Conservation (phyloP, 2,329 filamentous ascomycete genomes). For the Akanthomyces muscarius region DNA sequence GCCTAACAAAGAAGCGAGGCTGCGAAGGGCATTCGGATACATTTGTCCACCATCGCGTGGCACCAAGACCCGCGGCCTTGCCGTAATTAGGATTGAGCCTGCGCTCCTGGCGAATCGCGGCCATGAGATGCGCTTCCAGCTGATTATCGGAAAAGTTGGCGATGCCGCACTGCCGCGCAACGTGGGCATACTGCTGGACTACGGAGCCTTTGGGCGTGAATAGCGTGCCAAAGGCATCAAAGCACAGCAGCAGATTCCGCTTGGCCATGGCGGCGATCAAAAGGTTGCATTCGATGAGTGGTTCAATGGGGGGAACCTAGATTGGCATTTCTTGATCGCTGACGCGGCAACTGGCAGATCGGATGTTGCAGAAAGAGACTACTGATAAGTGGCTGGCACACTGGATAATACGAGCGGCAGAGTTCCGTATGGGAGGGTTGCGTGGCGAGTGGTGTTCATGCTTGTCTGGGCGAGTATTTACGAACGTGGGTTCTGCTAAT, state of each 20-base stretch:
- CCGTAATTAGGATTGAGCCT: slow-evolving; percentile 56
- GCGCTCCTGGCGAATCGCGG: slow-evolving; percentile 46
- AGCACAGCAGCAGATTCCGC: slow-evolving; percentile 52
- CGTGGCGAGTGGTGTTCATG: no score
- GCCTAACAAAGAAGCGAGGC: neutral
- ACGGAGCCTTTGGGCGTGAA: slow-evolving; percentile 51
- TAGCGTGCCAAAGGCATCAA: slow-evolving; percentile 64
- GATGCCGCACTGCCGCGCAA: slow-evolving; percentile 49
- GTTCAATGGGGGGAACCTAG: neutral
- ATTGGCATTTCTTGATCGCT: neutral
- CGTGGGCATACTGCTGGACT: slow-evolving; percentile 48
- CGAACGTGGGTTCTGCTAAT: no score
- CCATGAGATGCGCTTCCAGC: slow-evolving; percentile 30
- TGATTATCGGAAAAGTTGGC: slow-evolving; percentile 37
- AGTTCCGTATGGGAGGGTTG: no score
- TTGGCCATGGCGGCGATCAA: neutral
- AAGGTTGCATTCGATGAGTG: neutral
- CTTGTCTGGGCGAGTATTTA: no score
- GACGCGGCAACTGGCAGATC: neutral
- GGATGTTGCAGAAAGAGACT: neutral
- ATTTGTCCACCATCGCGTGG: slow-evolving; percentile 57
- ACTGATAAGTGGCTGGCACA: neutral
- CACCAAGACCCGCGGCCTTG: slow-evolving; percentile 45
- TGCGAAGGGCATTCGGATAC: slow-evolving; percentile 31
- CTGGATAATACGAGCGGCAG: no score